Conservation (phyloP, 2,329 filamentous ascomycete species). For the Fusarium redolens region DNA sequence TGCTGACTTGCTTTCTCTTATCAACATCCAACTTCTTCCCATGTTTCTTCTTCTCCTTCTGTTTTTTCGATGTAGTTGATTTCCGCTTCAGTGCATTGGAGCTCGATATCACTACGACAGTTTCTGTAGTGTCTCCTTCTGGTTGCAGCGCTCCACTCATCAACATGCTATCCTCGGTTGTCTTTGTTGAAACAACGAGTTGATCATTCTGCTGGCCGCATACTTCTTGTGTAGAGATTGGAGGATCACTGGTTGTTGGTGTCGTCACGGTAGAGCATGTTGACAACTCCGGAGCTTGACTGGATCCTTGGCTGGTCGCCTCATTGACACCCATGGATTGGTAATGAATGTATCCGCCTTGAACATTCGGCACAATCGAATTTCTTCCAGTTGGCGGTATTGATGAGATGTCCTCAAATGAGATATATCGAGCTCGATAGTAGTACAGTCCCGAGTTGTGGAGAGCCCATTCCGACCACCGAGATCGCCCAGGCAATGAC, state of each 20-base stretch:
- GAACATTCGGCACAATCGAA: constrained; percentile 30
- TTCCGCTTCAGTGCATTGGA: constrained; percentile 1
- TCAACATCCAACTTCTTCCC: constrained; percentile 28
- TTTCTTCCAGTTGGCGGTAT: constrained; percentile 33
- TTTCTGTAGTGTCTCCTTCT: not conserved
- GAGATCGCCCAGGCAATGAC: not conserved
- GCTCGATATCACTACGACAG: constrained; percentile 18
- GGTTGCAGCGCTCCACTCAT: constrained; percentile 32
- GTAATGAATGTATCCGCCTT: constrained; percentile 40
- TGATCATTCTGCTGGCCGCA: constrained; percentile 1
- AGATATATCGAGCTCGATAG: constrained; percentile 40
- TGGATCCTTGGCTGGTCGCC: not conserved
- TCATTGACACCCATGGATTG: constrained; percentile 34
- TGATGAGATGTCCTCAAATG: constrained; percentile 24
- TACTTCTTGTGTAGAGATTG: not conserved
- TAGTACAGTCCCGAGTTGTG: constrained; percentile 30
- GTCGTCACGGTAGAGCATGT: constrained; percentile 20
- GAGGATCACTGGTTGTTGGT: not conserved
- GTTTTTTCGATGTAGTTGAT: constrained; percentile 24
- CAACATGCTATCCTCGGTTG: not conserved
- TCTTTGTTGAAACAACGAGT: constrained; percentile 5
- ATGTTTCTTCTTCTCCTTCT: constrained; percentile 38
- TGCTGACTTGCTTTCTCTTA: constrained; percentile 38
- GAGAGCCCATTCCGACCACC: constrained; percentile 37
- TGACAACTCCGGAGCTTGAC: constrained; percentile 15